These are phyloP conservation scores for Cladosporium sp. DNA, from an alignment of 2,329 filamentous ascomycete species.

Conservation along the genomic window DNA sequence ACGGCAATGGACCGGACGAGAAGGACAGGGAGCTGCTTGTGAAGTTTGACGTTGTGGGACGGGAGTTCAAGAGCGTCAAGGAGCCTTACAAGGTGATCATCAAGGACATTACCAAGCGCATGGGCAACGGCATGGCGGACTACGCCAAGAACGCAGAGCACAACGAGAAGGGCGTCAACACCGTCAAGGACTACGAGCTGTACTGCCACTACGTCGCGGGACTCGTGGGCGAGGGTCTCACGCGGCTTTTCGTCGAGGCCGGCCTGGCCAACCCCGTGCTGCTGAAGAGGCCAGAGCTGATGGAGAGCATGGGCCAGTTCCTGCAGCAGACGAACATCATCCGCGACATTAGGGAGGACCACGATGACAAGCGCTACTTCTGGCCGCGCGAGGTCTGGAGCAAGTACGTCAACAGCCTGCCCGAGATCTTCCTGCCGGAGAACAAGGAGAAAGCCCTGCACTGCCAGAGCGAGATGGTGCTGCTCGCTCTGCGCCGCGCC, in stretches of 20 bases:
- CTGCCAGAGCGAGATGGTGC: conserved; percentile 88
- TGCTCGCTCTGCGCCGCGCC: conserved; percentile 77
- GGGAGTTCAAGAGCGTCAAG: conserved; percentile 85
- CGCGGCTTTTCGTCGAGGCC: conserved; percentile 80
- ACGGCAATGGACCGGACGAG: conserved; percentile 78
- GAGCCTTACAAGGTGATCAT: conserved; percentile 78
- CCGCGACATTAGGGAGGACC: conserved; percentile 87
- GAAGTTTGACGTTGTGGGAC: conserved; percentile 80
- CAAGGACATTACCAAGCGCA: conserved; percentile 84
- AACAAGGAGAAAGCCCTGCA: conserved; percentile 71
- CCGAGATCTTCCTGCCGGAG: conserved; percentile 80
- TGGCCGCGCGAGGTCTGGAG: conserved; percentile 97
- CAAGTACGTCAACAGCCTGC: conserved; percentile 84
- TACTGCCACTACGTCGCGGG: conserved; percentile 99
- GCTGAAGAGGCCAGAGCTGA: conserved; percentile 68
- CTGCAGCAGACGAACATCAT: conserved; percentile 99
- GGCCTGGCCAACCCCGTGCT: conserved; percentile 81
- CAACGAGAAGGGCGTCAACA: conserved; percentile 66
- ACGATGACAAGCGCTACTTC: conserved; percentile 79
- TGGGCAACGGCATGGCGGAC: conserved; percentile 99
- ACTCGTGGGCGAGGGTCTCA: conserved; percentile 90
- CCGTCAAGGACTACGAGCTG: conserved; percentile 81
- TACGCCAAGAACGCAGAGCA: conserved; percentile 79
- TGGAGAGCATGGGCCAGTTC: conserved; percentile 95
- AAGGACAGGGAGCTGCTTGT: conserved; percentile 91